Evolutionary conservation across 176 grass and related monocot genomes (phyloP), one percentile per base, ranked within the genome.

Genomic region (Sorghum bicolor): DNA sequence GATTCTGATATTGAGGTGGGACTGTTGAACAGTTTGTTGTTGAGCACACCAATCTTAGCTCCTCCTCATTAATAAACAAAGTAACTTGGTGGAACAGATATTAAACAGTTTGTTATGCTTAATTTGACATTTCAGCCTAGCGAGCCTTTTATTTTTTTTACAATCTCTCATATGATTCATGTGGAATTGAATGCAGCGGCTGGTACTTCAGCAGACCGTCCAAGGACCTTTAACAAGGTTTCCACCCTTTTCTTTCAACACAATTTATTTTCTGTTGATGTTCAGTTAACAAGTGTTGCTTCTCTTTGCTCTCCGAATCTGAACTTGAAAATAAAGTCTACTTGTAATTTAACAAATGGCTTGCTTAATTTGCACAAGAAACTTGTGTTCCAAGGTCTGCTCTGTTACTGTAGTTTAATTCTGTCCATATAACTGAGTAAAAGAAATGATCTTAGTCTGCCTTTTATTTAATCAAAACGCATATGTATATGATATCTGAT

Each of bases 201-300:
- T 83, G 94, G 92, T 76, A 88, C 76, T 30, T 97, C 89, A 82
- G 67, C 92, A 55, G 31, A 55, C 48, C 92, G 94, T 64, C 94
- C 86, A 39, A 70, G 70, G 4, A 89, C 69, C 50, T 97, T 94
- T 77, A 89, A 78, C 70, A 86, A 89, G 90, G 90, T 97, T 71
- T 66, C 19, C 36, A 43, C 45, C 40, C 31, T 72, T 62, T 80
- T 50, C 30, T 83, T 55, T 68, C 16, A 61, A 24, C 4, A 24
- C 8, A 29, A 13, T 29, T 63, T 17, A 19, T 37, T 28, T 19
- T 8, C 22, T 48, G 4, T 34, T 9, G 22, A 53, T 39, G 38
- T 69, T 19, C 36, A 39, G 31, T 50, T 38, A 44, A 58, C 19
- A 60, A 33, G 24, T 22, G 4, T 4, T 44, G 2, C 29, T 75